Base-by-base conservation (phyloP, 495 filamentous ascomycete species). In the Xylaria bambusicola region DNA sequence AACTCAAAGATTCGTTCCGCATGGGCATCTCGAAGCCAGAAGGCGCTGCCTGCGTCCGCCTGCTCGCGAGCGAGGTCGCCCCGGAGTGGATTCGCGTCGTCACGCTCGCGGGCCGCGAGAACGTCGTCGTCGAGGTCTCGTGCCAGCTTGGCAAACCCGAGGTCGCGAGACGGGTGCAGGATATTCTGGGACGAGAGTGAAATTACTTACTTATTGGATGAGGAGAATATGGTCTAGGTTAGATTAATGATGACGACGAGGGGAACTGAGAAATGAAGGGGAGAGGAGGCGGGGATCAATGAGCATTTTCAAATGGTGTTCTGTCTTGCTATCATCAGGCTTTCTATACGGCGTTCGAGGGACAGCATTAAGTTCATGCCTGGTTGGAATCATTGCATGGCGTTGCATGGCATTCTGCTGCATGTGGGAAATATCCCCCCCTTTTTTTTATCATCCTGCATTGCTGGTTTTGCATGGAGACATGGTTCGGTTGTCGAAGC, bases 51-150 rank as follows among this genome's bases (percentile, higher is more conserved):
- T 85, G 80, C 61, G 74, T 90, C n/a, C 72, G 75, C 49, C 49
- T 89, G 57, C 64, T 90, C 60, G 80, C 73, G 15, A 48, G 29
- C 0, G 86, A 89, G 73, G 77, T 89, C 23, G 79, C 81, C 42
- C 84, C 88, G 0, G 80, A 82, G 57, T 90, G 87, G 84, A 62
- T 88, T 36, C 67, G 75, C 31, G 64, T 88, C 1, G 74, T 88
- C 36, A 76, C 75, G 54, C 68, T 86, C 42, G 82, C 80, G 0
- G 80, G 75, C 35, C 66, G 81, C 52, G 77, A 82, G 62, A 84
- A 82, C 29, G 80, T 90, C 10, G 83, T 87, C 18, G 69, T 89
- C 1, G 78, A 79, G 62, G 71, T 69, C 50, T 75, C 66, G 2
- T 65, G 69, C 40, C 70, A 77, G 72, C 63, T 79, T 15, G 73